Percentiles rank a stretch among this genome's conserved stretches.
Conservation (phyloP, 305 asterid genomes). For the Ilex paraguariensis region DNA sequence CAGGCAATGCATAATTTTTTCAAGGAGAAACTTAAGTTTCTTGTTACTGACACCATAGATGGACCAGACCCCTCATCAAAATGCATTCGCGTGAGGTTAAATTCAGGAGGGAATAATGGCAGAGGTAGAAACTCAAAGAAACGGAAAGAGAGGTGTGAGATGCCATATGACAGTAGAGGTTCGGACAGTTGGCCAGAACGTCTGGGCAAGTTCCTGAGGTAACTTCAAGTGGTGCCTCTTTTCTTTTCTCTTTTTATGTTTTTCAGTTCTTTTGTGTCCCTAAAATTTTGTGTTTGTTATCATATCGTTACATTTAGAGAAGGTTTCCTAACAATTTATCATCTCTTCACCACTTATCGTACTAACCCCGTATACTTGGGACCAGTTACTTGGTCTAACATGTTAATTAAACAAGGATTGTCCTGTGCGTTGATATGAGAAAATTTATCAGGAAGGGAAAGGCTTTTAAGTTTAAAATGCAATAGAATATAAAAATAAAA, state of each 20-base stretch:
- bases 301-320: too few relatives aligned
- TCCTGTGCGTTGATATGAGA: too few relatives aligned
- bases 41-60: conserved; percentile 88
- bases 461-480: too few relatives aligned
- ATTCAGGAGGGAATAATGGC: conserved; percentile 44
- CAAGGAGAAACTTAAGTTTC: conserved; percentile 80
- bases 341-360: too few relatives aligned
- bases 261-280: neutral
- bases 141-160: conserved; percentile 72
- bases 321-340: too few relatives aligned
- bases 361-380: too few relatives aligned
- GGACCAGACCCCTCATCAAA: conserved; percentile 79
- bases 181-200: conserved; percentile 82
- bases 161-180: conserved; percentile 81
- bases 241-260: conserved; percentile 10
- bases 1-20: conserved; percentile 93
- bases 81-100: conserved; percentile 79
- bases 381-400: too few relatives aligned
- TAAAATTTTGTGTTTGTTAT: too few relatives aligned
- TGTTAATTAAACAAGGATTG: too few relatives aligned
- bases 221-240: conserved; percentile 13
- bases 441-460: too few relatives aligned
- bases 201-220: conserved; percentile 91
- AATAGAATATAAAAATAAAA: too few relatives aligned
- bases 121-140: conserved; percentile 61